These are phyloP conservation scores for Serpula lacrymans DNA, from an alignment of 768 basidiomycete species.

Conservation along the genomic window DNA sequence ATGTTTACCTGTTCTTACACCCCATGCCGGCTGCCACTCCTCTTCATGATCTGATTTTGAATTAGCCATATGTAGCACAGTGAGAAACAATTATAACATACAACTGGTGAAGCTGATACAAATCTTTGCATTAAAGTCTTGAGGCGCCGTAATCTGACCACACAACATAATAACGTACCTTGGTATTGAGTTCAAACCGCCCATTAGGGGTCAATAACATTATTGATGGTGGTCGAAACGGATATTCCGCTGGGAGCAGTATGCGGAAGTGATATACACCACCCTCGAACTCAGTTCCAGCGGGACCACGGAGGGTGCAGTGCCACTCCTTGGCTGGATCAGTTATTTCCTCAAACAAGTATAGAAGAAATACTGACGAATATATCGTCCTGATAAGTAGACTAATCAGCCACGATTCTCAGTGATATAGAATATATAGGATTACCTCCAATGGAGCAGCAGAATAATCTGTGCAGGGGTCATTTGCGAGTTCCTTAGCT, in stretches of 20 bases:
- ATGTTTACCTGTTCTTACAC: constrained; percentile 81
- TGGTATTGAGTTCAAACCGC: constrained; percentile 94
- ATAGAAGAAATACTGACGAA: constrained; percentile 54
- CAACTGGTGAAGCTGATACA: constrained; percentile 93
- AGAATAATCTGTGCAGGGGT: constrained; percentile 82
- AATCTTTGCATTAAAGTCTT: too few species aligned
- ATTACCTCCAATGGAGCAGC: constrained; percentile 78
- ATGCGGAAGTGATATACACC: constrained; percentile 97
- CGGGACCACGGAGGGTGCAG: constrained; percentile 89
- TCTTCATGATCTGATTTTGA: constrained; percentile 79
- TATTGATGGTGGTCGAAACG: constrained; percentile 93
- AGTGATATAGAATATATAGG: constrained; percentile 5
- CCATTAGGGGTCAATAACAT: constrained; percentile 96
- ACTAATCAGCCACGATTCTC: constrained; percentile 9
- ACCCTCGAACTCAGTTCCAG: constrained; percentile 88
- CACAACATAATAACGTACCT: constrained; percentile 48
- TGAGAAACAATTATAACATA: constrained; percentile 37
- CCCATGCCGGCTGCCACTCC: constrained; percentile 98
- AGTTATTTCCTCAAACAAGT: constrained; percentile 12
- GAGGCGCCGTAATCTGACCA: constrained; percentile 15
- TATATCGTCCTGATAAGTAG: constrained; percentile 67
- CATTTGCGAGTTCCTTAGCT: constrained; percentile 81
- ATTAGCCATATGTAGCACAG: constrained; percentile 20
- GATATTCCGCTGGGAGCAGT: constrained; percentile 88
- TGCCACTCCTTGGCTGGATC: constrained; percentile 74